phyloP scores from a whole-genome alignment of 2,329 filamentous ascomycete genomes.

The Monilinia fructicola region DNA sequence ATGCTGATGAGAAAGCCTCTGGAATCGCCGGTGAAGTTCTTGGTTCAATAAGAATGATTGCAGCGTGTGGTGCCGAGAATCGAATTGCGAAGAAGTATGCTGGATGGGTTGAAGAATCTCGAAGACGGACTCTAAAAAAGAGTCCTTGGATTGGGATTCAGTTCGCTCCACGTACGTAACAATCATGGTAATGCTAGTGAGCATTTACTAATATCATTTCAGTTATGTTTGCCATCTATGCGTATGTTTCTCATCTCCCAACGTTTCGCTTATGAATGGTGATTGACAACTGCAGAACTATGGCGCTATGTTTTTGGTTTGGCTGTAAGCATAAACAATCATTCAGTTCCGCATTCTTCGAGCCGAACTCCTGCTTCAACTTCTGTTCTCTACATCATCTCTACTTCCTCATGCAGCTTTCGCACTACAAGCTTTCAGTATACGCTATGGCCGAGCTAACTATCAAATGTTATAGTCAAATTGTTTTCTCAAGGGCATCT shows the following conservation, averaged over 20 bases:
- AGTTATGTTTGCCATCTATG: constrained; percentile 43
- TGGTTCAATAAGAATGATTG: constrained; percentile 59
- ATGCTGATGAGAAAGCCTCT: constrained; percentile 57
- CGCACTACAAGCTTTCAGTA: background rate
- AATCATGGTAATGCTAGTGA: background rate
- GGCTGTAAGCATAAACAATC: constrained; percentile 42
- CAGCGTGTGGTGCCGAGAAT: constrained; percentile 60
- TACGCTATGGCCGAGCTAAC: background rate
- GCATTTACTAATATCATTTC: constrained; percentile 9
- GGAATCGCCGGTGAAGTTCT: constrained; percentile 62
- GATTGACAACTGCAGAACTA: constrained; percentile 44
- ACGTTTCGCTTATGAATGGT: background rate
- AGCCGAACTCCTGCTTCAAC: background rate
- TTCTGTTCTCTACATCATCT: background rate
- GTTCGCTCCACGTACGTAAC: constrained; percentile 46
- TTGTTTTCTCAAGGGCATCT: constrained; percentile 50
- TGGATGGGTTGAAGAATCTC: constrained; percentile 55
- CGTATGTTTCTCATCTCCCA: constrained; percentile 22
- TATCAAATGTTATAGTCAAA: constrained; percentile 40
- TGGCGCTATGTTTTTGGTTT: constrained; percentile 63
- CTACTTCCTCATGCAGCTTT: background rate
- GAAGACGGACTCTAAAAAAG: constrained; percentile 49
- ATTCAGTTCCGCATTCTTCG: background rate
- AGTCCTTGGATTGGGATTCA: constrained; percentile 54
- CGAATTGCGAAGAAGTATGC: constrained; percentile 55